Conservation (phyloP, 305 asterid species). For the Coffea humblotiana region DNA sequence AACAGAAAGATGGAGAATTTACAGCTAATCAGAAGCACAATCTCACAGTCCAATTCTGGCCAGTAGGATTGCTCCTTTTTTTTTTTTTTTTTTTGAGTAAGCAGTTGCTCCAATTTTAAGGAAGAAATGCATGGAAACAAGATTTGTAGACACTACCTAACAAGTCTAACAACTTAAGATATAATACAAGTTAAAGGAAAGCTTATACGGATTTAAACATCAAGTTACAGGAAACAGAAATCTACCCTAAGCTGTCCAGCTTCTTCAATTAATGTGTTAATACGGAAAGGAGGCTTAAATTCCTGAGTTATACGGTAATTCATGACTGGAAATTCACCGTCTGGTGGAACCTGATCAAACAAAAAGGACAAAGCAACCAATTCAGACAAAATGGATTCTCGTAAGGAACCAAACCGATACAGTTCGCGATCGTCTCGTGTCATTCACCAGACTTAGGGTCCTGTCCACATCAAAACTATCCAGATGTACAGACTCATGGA, state of each 20-base stretch:
- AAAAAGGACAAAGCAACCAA: slow-evolving; percentile 13
- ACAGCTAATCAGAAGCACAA: slow-evolving; percentile 16
- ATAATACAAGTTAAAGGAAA: neutral
- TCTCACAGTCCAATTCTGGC: neutral
- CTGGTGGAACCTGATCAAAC: slow-evolving; percentile 81
- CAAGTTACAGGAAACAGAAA: neutral
- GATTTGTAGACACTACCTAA: neutral
- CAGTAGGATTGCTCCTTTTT: neutral
- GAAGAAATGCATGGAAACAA: neutral
- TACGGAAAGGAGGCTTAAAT: slow-evolving; percentile 95
- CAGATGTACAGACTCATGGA: slow-evolving; percentile 97
- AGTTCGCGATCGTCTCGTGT: slow-evolving; percentile 19
- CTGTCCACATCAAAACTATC: slow-evolving; percentile 93
- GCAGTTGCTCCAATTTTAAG: neutral
- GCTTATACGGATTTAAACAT: neutral
- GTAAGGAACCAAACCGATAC: slow-evolving; percentile 21
- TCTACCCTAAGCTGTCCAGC: slow-evolving; percentile 87
- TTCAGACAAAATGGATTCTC: slow-evolving; percentile 8
- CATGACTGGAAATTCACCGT: slow-evolving; percentile 99
- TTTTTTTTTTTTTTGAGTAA: no score
- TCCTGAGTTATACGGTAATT: slow-evolving; percentile 99
- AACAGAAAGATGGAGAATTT: slow-evolving; percentile 24
- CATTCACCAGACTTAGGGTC: slow-evolving; percentile 83
- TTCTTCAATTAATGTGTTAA: slow-evolving; percentile 91
- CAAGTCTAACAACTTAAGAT: neutral